These are phyloP conservation scores for Ceratocystis alfenasii DNA, from an alignment of 2,329 filamentous ascomycete genomes.

Conservation along the genomic window DNA sequence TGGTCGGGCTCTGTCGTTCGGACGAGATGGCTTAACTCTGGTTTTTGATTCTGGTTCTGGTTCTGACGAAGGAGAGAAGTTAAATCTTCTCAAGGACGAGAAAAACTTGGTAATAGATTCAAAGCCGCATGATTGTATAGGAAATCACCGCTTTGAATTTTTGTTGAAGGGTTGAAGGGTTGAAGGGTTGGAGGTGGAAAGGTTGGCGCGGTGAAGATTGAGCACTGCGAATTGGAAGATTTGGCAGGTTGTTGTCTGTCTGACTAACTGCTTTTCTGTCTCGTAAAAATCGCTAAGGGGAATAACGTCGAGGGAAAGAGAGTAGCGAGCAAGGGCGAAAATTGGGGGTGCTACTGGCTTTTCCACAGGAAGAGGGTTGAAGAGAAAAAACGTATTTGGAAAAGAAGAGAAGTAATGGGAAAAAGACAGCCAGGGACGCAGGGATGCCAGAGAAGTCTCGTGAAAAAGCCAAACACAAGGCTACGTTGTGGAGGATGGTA, in stretches of 20 bases:
- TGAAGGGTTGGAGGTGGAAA: background rate
- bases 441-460: background rate
- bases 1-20: background rate
- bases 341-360: background rate
- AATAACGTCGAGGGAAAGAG: background rate
- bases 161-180: background rate
- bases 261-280: background rate
- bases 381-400: background rate
- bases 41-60: background rate
- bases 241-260: background rate
- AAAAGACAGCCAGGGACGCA: background rate
- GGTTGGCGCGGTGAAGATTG: background rate
- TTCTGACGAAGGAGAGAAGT: slow-evolving; percentile 10
- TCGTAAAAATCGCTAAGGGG: background rate
- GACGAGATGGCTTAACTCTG: background rate
- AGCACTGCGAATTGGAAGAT: slow-evolving; percentile 1
- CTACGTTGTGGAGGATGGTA: background rate
- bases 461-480: slow-evolving; percentile 18
- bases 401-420: background rate
- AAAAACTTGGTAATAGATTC: slow-evolving; percentile 14
- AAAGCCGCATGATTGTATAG: slow-evolving; percentile 18
- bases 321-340: slow-evolving; percentile 1
- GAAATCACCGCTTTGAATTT: background rate
- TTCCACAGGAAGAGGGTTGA: background rate
- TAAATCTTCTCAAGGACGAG: slow-evolving; percentile 19